Base-by-base conservation (phyloP, 805 yeast species). In the Schwanniomyces polymorphus region DNA sequence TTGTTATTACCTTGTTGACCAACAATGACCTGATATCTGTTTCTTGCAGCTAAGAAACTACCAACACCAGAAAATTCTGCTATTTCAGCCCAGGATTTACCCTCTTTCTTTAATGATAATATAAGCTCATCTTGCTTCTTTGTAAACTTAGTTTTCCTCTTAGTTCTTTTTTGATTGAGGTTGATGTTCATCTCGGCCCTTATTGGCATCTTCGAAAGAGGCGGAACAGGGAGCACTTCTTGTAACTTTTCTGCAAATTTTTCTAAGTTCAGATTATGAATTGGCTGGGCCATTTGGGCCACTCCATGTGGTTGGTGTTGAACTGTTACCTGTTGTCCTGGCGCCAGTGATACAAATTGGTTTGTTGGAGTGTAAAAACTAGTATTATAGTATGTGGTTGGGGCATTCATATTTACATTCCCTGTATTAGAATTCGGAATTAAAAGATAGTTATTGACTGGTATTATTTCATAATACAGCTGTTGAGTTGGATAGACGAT, bases 1-100 rank as follows among this genome's bases (percentile, higher is more conserved):
- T 86, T 87, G 28, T 87, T 86, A 50, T 70, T 70, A 3, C 92
- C 92, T 57, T 86, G 92, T 60, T 86, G 92, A 4, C 94, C 94
- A 53, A 87, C 85, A 41, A 86, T 74, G 4, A 86, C 92, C 63
- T 86, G 92, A 56, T 87, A 87, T 48, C 92, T 67, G 59, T 86
- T 86, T 47, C 92, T 67, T 0, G 91, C 92, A 0, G 92, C 89
- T 34, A 86, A 66, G 49, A 80, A 83, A 37, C 84, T 78, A 7
- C 84, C 87, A 26, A 86, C 85, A 4, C 78, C 75, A 2, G 88
- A 78, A 3, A 72, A 66, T 45, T 81, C 81, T 0, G 91, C 90
- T 40, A 86, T 86, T 50, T 85, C 89, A 5, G 79, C 82, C 92
- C 94, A 86, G 1, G 82, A 67, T 52, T 78, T 80, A 27, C 91